A percentile compares a stretch with the other conserved stretches of the same genome.
These are phyloP conservation scores for Neophaeococcomyces aloes DNA, from an alignment of 2,329 filamentous ascomycete species.

Conservation along the genomic window DNA sequence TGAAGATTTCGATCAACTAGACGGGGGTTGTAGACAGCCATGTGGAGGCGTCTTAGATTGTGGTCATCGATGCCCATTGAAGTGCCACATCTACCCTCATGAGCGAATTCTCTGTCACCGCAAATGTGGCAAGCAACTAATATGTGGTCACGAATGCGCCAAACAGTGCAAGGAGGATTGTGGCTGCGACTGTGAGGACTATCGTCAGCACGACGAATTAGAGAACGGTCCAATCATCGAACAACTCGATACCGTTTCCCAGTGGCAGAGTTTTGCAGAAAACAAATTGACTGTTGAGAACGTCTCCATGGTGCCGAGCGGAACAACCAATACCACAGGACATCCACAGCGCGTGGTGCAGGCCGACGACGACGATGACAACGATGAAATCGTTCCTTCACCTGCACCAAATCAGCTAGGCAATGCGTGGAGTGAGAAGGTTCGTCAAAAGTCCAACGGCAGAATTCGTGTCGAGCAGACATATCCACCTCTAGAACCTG, in stretches of 20 bases:
- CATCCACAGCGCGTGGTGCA: constrained; percentile 1
- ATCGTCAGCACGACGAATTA: neutral
- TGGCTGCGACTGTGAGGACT: constrained; percentile 13
- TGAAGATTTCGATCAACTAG: constrained; percentile 26
- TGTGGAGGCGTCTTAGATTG: constrained; percentile 40
- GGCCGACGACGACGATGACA: constrained; percentile 5
- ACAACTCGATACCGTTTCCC: constrained; percentile 10
- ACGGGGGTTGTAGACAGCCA: constrained; percentile 42
- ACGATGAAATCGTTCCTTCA: neutral
- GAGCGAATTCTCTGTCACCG: constrained; percentile 28
- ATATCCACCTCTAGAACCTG: neutral
- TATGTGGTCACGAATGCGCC: constrained; percentile 16
- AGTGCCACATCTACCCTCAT: constrained; percentile 38
- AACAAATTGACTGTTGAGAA: constrained; percentile 4
- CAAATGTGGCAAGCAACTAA: constrained; percentile 23
- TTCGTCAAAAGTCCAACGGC: constrained; percentile 6
- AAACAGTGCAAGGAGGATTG: constrained; percentile 14
- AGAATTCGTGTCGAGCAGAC: constrained; percentile 11
- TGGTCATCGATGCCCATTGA: constrained; percentile 42
- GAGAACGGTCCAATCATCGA: constrained; percentile 11
- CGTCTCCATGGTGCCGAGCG: neutral
- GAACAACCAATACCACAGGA: neutral
- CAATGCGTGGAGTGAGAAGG: constrained; percentile 5
- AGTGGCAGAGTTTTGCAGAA: constrained; percentile 14
- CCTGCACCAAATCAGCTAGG: neutral